A percentile compares a stretch with the other conserved stretches of the same genome.
Evolutionary conservation across 441 rosid species (phyloP).

Genomic region (Cnidoscolus chayamansa): DNA sequence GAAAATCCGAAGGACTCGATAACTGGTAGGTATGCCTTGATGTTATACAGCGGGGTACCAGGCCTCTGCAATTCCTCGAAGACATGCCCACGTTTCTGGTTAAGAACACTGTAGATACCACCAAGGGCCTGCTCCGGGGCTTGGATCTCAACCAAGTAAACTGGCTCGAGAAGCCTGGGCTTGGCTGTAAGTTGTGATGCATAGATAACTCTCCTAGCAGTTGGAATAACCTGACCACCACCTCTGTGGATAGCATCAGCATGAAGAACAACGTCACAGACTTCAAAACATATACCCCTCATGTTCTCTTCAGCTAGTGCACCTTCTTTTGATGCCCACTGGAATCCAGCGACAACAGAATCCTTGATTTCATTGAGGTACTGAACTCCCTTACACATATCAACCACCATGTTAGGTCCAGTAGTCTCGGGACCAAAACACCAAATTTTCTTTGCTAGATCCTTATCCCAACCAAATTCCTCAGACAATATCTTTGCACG

Average conservation of each 20-base stretch:
- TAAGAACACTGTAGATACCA: slow-evolving; percentile 44
- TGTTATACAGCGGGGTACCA: slow-evolving; percentile 38
- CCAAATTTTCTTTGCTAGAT: slow-evolving; percentile 57
- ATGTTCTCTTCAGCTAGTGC: slow-evolving; percentile 56
- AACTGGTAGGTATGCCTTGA: slow-evolving; percentile 49
- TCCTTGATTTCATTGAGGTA: slow-evolving; percentile 56
- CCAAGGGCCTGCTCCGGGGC: slow-evolving; percentile 49
- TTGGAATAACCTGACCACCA: slow-evolving; percentile 55
- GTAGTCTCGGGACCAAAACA: slow-evolving; percentile 58
- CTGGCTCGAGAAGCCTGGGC: slow-evolving; percentile 48
- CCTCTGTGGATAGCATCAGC: slow-evolving; percentile 56
- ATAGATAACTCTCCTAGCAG: slow-evolving; percentile 52
- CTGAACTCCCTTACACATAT: slow-evolving; percentile 59
- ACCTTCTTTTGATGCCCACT: slow-evolving; percentile 59
- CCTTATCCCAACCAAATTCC: slow-evolving; percentile 57
- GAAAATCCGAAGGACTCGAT: slow-evolving; percentile 48
- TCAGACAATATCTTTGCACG: slow-evolving; percentile 47
- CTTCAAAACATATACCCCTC: slow-evolving; percentile 54
- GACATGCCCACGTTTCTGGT: slow-evolving; percentile 47
- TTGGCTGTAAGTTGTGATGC: slow-evolving; percentile 53
- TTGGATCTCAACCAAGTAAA: slow-evolving; percentile 41
- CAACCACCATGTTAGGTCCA: slow-evolving; percentile 57
- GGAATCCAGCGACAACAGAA: slow-evolving; percentile 56
- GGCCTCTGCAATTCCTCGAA: slow-evolving; percentile 51
- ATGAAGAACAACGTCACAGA: slow-evolving; percentile 53